A percentile compares a stretch with the other conserved stretches of the same genome.
Conservation (phyloP, 805 yeast species). For the Suhomyces faveliae region DNA sequence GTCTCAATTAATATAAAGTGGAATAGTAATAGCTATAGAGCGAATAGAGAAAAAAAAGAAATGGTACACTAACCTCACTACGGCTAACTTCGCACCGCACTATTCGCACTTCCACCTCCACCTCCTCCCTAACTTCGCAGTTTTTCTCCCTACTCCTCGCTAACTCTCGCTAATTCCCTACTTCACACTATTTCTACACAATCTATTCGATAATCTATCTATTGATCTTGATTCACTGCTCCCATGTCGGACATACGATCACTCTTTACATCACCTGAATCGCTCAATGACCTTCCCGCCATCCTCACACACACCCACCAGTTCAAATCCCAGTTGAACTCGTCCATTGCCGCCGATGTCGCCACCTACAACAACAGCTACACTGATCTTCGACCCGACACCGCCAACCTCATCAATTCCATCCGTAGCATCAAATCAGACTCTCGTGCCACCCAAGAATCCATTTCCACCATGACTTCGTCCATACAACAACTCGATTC, state of each 20-base stretch:
- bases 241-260: neutral
- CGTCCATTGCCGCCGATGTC: slow-evolving; percentile 41
- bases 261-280: slow-evolving; percentile 38
- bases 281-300: slow-evolving; percentile 50
- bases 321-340: slow-evolving; percentile 51
- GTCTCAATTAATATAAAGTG: too few relatives aligned
- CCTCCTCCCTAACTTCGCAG: too few relatives aligned
- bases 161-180: too few relatives aligned
- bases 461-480: slow-evolving; percentile 68
- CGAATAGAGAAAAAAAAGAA: too few relatives aligned
- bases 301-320: slow-evolving; percentile 48
- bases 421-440: slow-evolving; percentile 47
- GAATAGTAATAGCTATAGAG: too few relatives aligned
- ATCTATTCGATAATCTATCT: too few relatives aligned
- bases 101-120: too few relatives aligned
- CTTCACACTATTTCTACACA: neutral
- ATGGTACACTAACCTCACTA: too few relatives aligned
- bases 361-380: slow-evolving; percentile 35
- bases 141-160: too few relatives aligned
- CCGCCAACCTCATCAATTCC: slow-evolving; percentile 41
- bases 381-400: slow-evolving; percentile 28
- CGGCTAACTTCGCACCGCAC: too few relatives aligned
- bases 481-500: slow-evolving; percentile 77
- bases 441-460: slow-evolving; percentile 55
- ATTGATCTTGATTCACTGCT: neutral